These are phyloP conservation scores for Apiotrichum gamsii DNA, from an alignment of 1,284 basidiomycete genomes.

Conservation along the genomic window DNA sequence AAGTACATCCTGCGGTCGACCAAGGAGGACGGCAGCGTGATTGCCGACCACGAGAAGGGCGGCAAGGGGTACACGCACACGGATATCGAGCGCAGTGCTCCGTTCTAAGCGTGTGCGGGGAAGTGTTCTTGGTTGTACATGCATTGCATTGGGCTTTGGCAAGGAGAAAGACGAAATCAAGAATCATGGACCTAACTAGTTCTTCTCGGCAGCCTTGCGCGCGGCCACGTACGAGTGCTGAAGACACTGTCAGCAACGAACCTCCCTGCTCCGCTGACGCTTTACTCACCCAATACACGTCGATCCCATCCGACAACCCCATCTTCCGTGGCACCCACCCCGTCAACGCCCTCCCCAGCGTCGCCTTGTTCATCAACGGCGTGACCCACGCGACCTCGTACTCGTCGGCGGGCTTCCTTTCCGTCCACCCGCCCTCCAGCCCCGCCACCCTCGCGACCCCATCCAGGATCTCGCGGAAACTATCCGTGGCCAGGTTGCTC, in stretches of 20 bases:
- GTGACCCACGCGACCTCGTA: conserved; percentile 37
- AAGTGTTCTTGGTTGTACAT: conserved; percentile 5
- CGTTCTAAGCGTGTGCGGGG: conserved; percentile 22
- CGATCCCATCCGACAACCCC: conserved; percentile 51
- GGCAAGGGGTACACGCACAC: conserved; percentile 66
- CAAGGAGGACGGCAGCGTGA: conserved; percentile 65
- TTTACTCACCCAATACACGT: conserved; percentile 47
- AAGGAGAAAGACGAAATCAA: too few species aligned
- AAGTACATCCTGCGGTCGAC: conserved; percentile 83
- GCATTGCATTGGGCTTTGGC: background rate
- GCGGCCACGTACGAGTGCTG: conserved; percentile 3
- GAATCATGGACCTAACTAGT: too few species aligned
- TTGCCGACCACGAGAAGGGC: conserved; percentile 53
- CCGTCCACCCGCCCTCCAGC: conserved; percentile 18
- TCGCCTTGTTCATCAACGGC: conserved; percentile 40
- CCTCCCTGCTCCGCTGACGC: too few species aligned
- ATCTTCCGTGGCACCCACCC: conserved; percentile 53
- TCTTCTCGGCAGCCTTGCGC: too few species aligned
- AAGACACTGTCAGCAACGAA: background rate
- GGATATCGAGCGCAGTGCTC: conserved; percentile 32
- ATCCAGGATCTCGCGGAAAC: conserved; percentile 50
- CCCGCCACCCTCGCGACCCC: conserved; percentile 50
- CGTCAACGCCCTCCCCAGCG: conserved; percentile 50
- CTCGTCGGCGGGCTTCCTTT: conserved; percentile 10
- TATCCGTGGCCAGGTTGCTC: conserved; percentile 51